Evolutionary conservation across 176 grass and related monocot species (phyloP), one percentile per base, ranked within the genome.

Genomic region (Ensete ventricosum): DNA sequence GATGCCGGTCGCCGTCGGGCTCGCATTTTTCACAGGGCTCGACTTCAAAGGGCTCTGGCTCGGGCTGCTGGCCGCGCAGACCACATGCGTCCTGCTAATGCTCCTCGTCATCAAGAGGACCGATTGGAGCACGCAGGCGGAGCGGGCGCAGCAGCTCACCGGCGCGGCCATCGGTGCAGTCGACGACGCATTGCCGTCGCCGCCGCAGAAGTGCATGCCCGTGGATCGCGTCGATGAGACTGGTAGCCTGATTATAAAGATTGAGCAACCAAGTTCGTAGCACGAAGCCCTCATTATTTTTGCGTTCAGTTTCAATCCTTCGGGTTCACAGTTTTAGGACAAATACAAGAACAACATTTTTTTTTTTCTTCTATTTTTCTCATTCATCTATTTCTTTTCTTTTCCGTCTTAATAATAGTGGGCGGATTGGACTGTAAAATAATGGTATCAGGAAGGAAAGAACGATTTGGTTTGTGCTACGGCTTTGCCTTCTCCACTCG

Each of bases 101-200:
- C 72, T 74, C 72, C 11, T 27, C 1, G 72, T 73, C 72, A 57
- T 73, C 51, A 9, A 17, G 1, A 1, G 21, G 5, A 73, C 72
- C 9, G 72, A 73, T 20, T 73, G 72, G 72, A 11, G 17, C 52
- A 14, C 52, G 21, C 72, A 73, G 72, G 72, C 72, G 5, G 72
- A 73, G 52, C 72, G 72, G 17, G 72, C 72, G 22, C 72, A 73
- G 72, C 72, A 73, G 72, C 72, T 73, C 52, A 73, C 72, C 50
- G 71, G 71, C 11, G 71, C 26, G 9, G 71, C 71, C 50, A 52
- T 50, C 14, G 68, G 17, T 13, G 69, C 8, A 19, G 9, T 2
- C 69, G 9, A 71, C 50, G 69, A 50, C 50, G 69, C 48, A 1
- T 13, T 19, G 27, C 11, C 24, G 65, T 14, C 25, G 3, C 2